phyloP scores from a whole-genome alignment of 768 basidiomycete species.

The Aureoboletus auriporus region DNA sequence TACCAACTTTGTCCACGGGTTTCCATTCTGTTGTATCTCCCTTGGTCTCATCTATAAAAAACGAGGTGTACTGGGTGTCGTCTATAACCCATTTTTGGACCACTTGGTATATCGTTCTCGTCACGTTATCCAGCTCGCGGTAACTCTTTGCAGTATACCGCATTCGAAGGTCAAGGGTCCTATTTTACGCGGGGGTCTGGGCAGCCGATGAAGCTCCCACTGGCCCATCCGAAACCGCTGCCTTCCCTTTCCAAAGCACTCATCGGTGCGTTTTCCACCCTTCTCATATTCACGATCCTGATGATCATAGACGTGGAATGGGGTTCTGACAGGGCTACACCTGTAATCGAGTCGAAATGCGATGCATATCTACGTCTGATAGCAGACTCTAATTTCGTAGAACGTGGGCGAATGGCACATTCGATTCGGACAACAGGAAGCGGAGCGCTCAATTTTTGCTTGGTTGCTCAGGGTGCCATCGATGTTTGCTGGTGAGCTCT shows the following conservation, averaged over 20 bases:
- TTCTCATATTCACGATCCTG: background rate
- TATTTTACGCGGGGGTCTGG: slow-evolving; percentile 52
- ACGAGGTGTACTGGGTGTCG: slow-evolving; percentile 79
- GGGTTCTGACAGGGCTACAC: slow-evolving; percentile 71
- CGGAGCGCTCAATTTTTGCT: slow-evolving; percentile 74
- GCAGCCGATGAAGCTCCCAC: slow-evolving; percentile 56
- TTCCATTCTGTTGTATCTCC: slow-evolving; percentile 87
- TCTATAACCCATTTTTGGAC: slow-evolving; percentile 88
- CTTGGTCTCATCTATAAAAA: slow-evolving; percentile 82
- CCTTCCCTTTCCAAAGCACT: slow-evolving; percentile 70
- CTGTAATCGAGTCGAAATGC: slow-evolving; percentile 56
- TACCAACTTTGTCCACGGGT: slow-evolving; percentile 82
- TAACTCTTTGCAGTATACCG: slow-evolving; percentile 56
- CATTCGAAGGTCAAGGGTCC: slow-evolving; percentile 72
- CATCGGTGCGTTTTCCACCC: slow-evolving; percentile 42
- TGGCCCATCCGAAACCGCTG: slow-evolving; percentile 58
- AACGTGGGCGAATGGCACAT: slow-evolving; percentile 81
- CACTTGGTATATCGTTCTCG: slow-evolving; percentile 49
- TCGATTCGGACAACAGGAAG: slow-evolving; percentile 79
- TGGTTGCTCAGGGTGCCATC: slow-evolving; percentile 87
- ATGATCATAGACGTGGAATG: slow-evolving; percentile 66
- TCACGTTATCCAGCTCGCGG: background rate
- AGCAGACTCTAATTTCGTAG: slow-evolving; percentile 51
- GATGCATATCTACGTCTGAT: slow-evolving; percentile 70
- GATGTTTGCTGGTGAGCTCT: slow-evolving; percentile 76